Evolutionary conservation across 768 basidiomycete species (phyloP).

Genomic region (Naematelia aurantialba): DNA sequence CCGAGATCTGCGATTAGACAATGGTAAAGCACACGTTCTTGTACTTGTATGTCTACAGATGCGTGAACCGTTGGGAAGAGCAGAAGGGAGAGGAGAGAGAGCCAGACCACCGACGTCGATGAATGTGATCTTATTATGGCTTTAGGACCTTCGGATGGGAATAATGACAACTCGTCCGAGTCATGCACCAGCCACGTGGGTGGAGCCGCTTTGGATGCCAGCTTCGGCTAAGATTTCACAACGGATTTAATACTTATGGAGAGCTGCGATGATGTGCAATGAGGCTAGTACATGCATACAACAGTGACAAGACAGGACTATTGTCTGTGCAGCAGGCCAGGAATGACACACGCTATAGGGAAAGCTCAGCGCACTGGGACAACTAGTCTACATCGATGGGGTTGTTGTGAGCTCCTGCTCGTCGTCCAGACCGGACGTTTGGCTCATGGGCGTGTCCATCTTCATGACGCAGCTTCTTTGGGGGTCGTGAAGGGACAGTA

Average conservation of each 20-base stretch:
- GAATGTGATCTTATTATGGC: not conserved
- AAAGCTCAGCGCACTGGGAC: too few relatives aligned
- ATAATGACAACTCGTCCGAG: not conserved
- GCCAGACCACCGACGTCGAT: not conserved
- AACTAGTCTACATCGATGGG: not conserved
- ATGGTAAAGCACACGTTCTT: too few relatives aligned
- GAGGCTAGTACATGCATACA: not conserved
- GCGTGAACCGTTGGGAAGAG: not conserved
- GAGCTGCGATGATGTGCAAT: too few relatives aligned
- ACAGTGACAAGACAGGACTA: not conserved
- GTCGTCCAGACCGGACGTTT: not conserved
- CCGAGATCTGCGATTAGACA: too few relatives aligned
- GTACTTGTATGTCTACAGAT: too few relatives aligned
- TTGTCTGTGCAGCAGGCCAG: too few relatives aligned
- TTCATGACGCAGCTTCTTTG: slow-evolving; percentile 5
- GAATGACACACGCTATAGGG: too few relatives aligned
- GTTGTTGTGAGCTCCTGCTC: not conserved
- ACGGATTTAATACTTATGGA: not conserved
- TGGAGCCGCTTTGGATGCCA: not conserved
- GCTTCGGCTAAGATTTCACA: not conserved
- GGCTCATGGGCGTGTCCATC: slow-evolving; percentile 1
- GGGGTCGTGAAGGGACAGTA: slow-evolving; percentile 26
- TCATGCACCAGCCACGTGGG: not conserved
- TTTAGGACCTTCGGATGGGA: not conserved
- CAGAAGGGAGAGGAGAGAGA: not conserved